Conservation (phyloP, 2,329 filamentous ascomycete species). For the Aspergillus fumigatiaffinis region DNA sequence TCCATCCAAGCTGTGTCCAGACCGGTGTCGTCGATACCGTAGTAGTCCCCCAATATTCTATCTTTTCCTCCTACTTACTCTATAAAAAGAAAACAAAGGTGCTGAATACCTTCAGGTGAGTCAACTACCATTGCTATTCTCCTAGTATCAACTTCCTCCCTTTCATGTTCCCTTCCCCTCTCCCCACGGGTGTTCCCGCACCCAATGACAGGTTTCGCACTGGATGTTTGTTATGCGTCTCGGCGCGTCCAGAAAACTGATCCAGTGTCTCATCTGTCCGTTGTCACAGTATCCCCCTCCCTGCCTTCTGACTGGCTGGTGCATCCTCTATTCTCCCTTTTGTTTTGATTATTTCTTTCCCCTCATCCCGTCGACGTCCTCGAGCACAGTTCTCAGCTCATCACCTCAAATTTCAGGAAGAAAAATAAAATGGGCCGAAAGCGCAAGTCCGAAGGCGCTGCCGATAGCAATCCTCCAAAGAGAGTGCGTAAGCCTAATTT, state of each 20-base stretch:
- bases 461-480: not conserved
- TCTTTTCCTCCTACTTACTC: not conserved
- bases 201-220: not conserved
- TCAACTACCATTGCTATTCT: not conserved
- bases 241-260: conserved; percentile 8
- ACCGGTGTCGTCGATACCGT: not conserved
- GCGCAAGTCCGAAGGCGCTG: conserved; percentile 9
- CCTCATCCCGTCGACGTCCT: not conserved
- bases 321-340: not conserved
- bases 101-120: not conserved
- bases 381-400: not conserved
- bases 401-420: not conserved
- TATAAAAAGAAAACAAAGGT: not conserved
- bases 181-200: not conserved
- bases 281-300: not conserved
- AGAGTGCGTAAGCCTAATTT: not conserved
- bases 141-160: not conserved
- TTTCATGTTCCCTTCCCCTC: not conserved
- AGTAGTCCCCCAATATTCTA: not conserved
- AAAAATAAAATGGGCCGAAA: conserved; percentile 10
- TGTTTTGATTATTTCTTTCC: not conserved
- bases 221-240: conserved; percentile 2
- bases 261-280: conserved; percentile 1
- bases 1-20: not conserved
- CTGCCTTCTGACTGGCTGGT: conserved; percentile 7